Percentiles rank a stretch among this genome's conserved stretches.
Evolutionary conservation across 202 grass and related monocot genomes (phyloP).

Genomic region (Schoenoplectus tabernaemontani): DNA sequence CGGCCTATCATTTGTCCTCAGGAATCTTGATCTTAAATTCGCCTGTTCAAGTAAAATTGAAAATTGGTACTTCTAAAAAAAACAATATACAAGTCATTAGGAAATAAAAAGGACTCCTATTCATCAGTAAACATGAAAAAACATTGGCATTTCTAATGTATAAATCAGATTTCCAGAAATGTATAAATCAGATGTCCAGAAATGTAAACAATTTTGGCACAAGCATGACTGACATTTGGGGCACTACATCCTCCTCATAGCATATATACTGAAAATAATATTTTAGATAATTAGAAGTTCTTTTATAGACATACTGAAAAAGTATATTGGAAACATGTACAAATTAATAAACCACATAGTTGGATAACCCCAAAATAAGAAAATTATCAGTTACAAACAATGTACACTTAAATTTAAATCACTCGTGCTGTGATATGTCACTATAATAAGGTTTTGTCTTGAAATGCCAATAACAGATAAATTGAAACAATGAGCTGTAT

Average conservation of each 20-base stretch:
- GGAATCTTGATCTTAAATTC: conserved; percentile 68
- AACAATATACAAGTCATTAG: background rate
- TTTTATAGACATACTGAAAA: background rate
- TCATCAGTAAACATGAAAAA: background rate
- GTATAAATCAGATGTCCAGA: too few species aligned
- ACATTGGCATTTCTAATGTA: background rate
- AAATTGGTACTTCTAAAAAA: background rate
- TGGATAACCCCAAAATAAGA: background rate
- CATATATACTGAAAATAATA: background rate
- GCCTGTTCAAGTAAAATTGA: conserved; percentile 26
- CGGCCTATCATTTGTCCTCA: conserved; percentile 44
- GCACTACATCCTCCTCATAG: background rate
- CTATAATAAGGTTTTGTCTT: background rate
- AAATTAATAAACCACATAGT: background rate
- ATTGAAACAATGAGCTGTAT: background rate
- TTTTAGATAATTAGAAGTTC: background rate
- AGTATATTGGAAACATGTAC: background rate
- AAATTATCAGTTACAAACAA: background rate
- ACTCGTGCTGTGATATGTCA: background rate
- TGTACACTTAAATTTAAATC: background rate
- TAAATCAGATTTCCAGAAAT: too few species aligned
- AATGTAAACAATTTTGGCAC: background rate
- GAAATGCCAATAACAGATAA: background rate
- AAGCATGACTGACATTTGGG: background rate
- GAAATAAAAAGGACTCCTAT: background rate